Evolutionary conservation across 768 basidiomycete species (phyloP), one percentile per base, ranked within the genome.

Genomic region (Lenzites betulinus): DNA sequence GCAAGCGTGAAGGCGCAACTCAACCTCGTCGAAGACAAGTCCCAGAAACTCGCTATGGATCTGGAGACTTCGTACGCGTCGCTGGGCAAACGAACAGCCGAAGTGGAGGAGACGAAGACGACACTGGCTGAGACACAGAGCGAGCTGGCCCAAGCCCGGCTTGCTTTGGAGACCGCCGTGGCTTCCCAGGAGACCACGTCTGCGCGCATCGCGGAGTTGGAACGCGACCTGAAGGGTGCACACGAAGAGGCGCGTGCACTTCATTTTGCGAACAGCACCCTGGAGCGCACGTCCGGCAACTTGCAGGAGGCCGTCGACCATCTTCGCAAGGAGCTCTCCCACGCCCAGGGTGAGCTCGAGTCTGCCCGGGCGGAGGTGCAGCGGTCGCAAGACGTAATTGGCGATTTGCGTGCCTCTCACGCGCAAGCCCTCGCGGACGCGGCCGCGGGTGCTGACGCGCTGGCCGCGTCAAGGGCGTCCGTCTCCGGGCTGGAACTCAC

Each of bases 41-140:
- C 12, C 15, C 38, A 50, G 39, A 15, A 4, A 23, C 48, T 73
- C 23, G 63, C 70, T 30, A 36, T 49, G 7, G 60, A 72, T 18
- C 46, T 66, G 48, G 49, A 64, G 12, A 58, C 54, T 16, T 59
- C 59, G 28, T 62, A 70, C 42, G 51, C 55, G n/a, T 58, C 55
- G 13, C 50, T 42, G 22, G 41, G 25, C 20, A 41, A 28, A 16
- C 25, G 39, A n/a, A 43, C n/a, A 7, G 20, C 49, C 25, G 46
- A 54, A 16, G 41, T 50, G 7, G 38, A 57, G 30, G 25, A 42
- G 38, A 51, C 54, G 2, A 38, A 54, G 44, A 33, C 56, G 22
- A 35, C 55, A 6, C 61, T 58, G 9, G 43, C 22, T 2, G 36
- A 23, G 7, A 23, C 44, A 15, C 51, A 44, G 35, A 42, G 35